Conservation (phyloP, 768 basidiomycete genomes). For the Termitomyces sp. region DNA sequence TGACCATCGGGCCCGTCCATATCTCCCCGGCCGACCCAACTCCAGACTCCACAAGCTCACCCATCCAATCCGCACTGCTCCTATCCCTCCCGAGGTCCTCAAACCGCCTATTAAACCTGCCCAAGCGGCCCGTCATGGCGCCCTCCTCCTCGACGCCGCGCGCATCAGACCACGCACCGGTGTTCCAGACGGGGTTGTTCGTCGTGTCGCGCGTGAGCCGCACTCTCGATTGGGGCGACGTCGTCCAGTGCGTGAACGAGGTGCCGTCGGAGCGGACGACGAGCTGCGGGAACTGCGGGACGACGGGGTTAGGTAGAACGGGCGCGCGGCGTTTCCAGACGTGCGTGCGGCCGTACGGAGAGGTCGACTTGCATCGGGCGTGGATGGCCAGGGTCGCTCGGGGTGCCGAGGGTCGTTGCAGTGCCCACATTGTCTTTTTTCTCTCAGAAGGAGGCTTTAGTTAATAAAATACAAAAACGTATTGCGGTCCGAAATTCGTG, state of each 20-base stretch:
- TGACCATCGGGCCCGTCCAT: conserved; percentile 6
- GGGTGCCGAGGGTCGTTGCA: background rate
- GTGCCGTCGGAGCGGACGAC: conserved; percentile 87
- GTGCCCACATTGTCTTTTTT: background rate
- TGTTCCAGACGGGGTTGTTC: conserved; percentile 86
- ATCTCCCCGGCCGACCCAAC: conserved; percentile 5
- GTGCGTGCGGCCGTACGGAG: conserved; percentile 82
- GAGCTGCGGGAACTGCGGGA: conserved; percentile 81
- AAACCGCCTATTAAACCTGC: conserved; percentile 74
- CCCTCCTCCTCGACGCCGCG: conserved; percentile 60
- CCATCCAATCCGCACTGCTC: conserved; percentile 30
- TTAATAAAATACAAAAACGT: too few species aligned
- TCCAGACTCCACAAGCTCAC: conserved; percentile 14
- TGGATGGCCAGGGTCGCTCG: background rate
- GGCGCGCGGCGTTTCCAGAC: conserved; percentile 68
- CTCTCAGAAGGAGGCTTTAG: too few species aligned
- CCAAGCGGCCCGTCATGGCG: conserved; percentile 69
- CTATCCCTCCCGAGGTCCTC: conserved; percentile 37
- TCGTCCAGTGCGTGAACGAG: conserved; percentile 83
- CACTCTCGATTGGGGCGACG: conserved; percentile 74
- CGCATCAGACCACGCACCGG: conserved; percentile 47
- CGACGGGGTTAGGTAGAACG: conserved; percentile 73
- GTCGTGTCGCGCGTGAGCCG: conserved; percentile 83
- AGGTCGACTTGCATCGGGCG: conserved; percentile 50
- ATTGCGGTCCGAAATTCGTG: background rate